phyloP scores from a whole-genome alignment of 2,329 filamentous ascomycete species.

The Zasmidium citrigriseum region DNA sequence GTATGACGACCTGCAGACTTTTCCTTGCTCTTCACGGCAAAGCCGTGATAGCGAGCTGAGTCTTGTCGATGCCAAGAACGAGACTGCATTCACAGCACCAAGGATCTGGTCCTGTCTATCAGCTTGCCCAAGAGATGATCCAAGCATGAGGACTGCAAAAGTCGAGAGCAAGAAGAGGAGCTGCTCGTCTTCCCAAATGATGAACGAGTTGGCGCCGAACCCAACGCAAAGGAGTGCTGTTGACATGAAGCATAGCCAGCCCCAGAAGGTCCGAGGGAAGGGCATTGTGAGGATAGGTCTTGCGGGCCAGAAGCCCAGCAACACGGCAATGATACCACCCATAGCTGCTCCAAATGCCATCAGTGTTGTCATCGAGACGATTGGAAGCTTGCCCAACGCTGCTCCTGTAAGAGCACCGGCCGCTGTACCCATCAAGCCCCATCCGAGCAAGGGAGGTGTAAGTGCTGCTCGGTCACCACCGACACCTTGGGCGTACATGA shows the following conservation, averaged over 20 bases:
- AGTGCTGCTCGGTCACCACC: constrained; percentile 56
- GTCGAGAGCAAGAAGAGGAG: constrained; percentile 87
- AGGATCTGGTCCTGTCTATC: constrained; percentile 68
- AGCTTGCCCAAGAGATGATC: constrained; percentile 74
- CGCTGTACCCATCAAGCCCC: constrained; percentile 52
- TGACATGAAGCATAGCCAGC: constrained; percentile 80
- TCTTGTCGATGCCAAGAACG: constrained; percentile 78
- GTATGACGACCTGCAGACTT: constrained; percentile 91
- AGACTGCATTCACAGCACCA: constrained; percentile 79
- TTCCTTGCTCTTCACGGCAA: constrained; percentile 98
- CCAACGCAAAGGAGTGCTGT: constrained; percentile 86
- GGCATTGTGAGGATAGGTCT: constrained; percentile 51
- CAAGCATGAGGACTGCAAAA: constrained; percentile 74
- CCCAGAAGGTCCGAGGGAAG: constrained; percentile 77
- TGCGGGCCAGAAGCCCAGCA: constrained; percentile 43
- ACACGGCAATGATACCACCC: constrained; percentile 41
- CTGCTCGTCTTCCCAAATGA: constrained; percentile 97
- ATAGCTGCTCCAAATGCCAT: constrained; percentile 44
- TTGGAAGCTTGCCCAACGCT: constrained; percentile 33
- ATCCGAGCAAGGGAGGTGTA: constrained; percentile 54
- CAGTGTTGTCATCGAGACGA: constrained; percentile 41
- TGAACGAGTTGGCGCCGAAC: constrained; percentile 97
- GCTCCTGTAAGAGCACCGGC: constrained; percentile 38
- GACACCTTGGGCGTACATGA: constrained; percentile 68
- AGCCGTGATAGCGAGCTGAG: constrained; percentile 85